phyloP scores from a whole-genome alignment of 179 eudicot species.

The Actinidia arguta region DNA sequence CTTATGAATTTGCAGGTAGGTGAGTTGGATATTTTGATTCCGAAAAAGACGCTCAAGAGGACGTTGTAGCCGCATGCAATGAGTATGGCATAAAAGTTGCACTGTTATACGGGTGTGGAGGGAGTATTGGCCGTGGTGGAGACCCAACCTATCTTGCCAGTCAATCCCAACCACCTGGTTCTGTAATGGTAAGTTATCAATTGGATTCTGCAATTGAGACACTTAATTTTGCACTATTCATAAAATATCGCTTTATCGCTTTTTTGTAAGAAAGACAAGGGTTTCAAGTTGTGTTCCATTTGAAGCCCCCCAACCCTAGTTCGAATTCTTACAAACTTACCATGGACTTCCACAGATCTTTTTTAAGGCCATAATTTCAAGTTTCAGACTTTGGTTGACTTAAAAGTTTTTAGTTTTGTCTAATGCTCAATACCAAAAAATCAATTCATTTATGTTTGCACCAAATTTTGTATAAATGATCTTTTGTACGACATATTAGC shows the following conservation, averaged over 20 bases:
- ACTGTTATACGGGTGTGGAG: slow-evolving; percentile 94
- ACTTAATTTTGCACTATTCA: too few species aligned
- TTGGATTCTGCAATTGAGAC: background rate
- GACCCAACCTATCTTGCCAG: slow-evolving; percentile 95
- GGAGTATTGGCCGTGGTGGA: slow-evolving; percentile 95
- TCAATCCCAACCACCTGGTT: slow-evolving; percentile 97
- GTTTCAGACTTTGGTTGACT: too few species aligned
- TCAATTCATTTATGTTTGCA: too few species aligned
- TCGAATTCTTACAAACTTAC: background rate
- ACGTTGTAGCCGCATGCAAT: slow-evolving; percentile 91
- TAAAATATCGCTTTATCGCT: too few species aligned
- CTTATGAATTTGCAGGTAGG: slow-evolving; percentile 47
- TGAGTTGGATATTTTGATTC: slow-evolving; percentile 98
- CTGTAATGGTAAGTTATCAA: slow-evolving; percentile 70
- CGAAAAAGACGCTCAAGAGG: slow-evolving; percentile 95
- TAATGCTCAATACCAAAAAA: too few species aligned
- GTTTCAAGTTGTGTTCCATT: background rate
- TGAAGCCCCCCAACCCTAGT: background rate
- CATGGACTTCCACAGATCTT: background rate
- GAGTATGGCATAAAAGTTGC: slow-evolving; percentile 82
- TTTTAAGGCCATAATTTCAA: background rate
- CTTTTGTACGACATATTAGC: too few species aligned
- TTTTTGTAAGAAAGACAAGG: background rate
- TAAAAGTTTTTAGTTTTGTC: too few species aligned
- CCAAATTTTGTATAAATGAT: too few species aligned